Percentiles rank a stretch among this genome's conserved stretches.
These are phyloP conservation scores for Austroboletus niveus DNA, from an alignment of 1,284 basidiomycete species.

Conservation along the genomic window DNA sequence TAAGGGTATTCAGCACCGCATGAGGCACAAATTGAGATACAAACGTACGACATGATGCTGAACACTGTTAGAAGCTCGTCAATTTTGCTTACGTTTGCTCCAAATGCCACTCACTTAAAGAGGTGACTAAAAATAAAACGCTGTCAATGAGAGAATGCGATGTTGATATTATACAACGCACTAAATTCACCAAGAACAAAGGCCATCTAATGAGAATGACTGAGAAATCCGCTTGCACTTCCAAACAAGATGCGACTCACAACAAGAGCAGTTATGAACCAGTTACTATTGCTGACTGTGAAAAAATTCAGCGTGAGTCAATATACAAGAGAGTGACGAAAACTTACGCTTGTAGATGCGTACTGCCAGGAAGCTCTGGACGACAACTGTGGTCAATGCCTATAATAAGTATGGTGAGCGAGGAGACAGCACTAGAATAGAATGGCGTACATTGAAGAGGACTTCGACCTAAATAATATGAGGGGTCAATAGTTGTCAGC, in stretches of 20 bases:
- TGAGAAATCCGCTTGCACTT: not conserved
- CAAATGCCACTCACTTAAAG: conserved; percentile 15
- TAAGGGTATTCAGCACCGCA: conserved; percentile 1
- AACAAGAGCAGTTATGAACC: not conserved
- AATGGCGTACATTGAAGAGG: conserved; percentile 31
- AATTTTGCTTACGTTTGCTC: not conserved
- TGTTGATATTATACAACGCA: conserved; percentile 22
- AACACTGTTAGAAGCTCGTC: conserved; percentile 34
- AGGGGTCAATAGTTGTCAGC: not conserved
- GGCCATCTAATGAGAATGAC: conserved; percentile 8
- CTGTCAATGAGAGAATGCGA: not conserved
- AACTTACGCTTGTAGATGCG: conserved; percentile 29
- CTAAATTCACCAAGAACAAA: conserved; percentile 52
- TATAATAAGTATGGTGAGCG: conserved; percentile 2
- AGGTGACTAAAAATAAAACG: conserved; percentile 6
- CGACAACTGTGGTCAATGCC: conserved; percentile 35
- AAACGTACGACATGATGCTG: conserved; percentile 38
- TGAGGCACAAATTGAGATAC: not conserved
- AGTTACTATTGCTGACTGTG: conserved; percentile 22
- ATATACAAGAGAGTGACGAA: not conserved
- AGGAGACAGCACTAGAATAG: not conserved
- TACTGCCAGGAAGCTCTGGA: conserved; percentile 34
- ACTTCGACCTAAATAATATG: conserved; percentile 35
- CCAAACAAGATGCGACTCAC: not conserved
- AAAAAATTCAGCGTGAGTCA: not conserved